Evolutionary conservation across 371 early-diverging fungal species (phyloP).

Genomic region (Mortierella sp.): DNA sequence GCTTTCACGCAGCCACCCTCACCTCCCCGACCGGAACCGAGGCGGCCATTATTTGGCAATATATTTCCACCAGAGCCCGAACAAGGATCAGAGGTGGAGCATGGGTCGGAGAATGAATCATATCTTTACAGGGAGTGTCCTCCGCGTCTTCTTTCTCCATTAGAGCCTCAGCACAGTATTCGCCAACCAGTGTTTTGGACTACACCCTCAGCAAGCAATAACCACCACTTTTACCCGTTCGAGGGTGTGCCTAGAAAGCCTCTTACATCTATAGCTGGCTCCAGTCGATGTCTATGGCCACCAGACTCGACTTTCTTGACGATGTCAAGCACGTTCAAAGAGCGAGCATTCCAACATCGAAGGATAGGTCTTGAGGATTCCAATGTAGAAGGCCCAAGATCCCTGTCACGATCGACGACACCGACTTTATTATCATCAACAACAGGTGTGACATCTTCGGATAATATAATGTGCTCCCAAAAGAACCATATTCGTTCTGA

Average conservation of each 20-base stretch:
- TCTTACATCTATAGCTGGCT: slow-evolving; percentile 43
- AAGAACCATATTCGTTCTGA: slow-evolving; percentile 30
- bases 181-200: background rate
- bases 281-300: slow-evolving; percentile 51
- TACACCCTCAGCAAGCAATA: background rate
- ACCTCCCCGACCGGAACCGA: background rate
- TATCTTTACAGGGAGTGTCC: background rate
- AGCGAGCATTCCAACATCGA: slow-evolving; percentile 14
- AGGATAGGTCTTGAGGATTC: slow-evolving; percentile 1
- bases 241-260: slow-evolving; percentile 28
- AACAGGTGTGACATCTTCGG: background rate
- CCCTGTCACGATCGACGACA: background rate
- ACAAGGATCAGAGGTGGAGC: background rate
- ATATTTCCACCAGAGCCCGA: background rate
- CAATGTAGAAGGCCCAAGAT: background rate
- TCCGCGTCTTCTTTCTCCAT: background rate
- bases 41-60: background rate
- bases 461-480: background rate
- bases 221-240: background rate
- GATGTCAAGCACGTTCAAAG: slow-evolving; percentile 25
- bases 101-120: background rate
- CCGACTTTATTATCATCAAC: background rate
- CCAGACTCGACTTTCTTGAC: slow-evolving; percentile 43
- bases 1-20: slow-evolving; percentile 21
- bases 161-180: background rate